Conservation (phyloP, 2,329 filamentous ascomycete genomes). For the Penicillium sp. region DNA sequence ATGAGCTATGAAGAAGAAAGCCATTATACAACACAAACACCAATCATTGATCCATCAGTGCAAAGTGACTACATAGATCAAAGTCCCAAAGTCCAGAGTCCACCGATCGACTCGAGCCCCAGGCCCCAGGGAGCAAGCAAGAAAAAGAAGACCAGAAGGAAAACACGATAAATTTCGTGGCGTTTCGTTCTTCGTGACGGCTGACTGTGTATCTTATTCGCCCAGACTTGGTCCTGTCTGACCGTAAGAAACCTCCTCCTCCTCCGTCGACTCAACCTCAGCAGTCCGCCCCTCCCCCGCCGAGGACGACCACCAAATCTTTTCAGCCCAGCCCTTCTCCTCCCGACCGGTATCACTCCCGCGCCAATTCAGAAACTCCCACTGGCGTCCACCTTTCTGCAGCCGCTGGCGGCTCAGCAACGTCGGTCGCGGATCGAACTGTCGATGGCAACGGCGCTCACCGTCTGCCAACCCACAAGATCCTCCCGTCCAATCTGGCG, state of each 20-base stretch:
- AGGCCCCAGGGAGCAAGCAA: not conserved
- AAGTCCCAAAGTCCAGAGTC: conserved; percentile 11
- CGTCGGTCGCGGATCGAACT: conserved; percentile 35
- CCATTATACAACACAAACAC: too few species aligned
- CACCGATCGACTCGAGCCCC: conserved; percentile 24
- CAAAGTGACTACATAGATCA: too few species aligned
- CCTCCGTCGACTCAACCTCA: conserved; percentile 23
- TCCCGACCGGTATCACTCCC: conserved; percentile 64
- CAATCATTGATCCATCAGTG: too few species aligned
- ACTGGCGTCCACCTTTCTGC: conserved; percentile 55
- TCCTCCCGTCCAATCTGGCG: conserved; percentile 40
- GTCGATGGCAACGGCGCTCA: conserved; percentile 38
- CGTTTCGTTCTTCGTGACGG: conserved; percentile 14
- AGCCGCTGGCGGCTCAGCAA: conserved; percentile 44
- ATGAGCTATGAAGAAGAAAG: too few species aligned
- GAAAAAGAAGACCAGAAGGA: not conserved
- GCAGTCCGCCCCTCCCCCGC: conserved; percentile 41
- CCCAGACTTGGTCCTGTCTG: conserved; percentile 15
- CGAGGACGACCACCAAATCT: conserved; percentile 63
- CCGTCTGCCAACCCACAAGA: conserved; percentile 34
- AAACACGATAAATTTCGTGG: conserved; percentile 15
- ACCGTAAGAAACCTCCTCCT: conserved; percentile 10
- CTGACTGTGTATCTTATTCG: conserved; percentile 14
- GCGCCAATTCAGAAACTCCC: conserved; percentile 68
- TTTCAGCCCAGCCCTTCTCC: conserved; percentile 54